Conservation (phyloP, 2,329 filamentous ascomycete species). For the Xylaria polymorpha region DNA sequence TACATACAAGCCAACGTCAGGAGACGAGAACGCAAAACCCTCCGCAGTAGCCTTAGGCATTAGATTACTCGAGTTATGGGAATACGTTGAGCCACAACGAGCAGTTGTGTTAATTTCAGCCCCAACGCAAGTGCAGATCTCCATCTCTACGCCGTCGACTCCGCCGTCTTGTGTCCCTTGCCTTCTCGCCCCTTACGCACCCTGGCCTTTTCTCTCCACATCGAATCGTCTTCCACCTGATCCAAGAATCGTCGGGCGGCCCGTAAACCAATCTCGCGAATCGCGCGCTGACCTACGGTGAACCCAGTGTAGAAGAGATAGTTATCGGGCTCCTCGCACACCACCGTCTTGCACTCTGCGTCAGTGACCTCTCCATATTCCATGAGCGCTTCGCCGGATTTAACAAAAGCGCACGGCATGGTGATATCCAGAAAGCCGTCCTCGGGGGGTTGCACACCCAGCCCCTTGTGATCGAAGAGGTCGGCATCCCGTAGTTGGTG, state of each 20-base stretch:
- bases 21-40: background rate
- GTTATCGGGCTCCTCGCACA: constrained; percentile 58
- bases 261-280: constrained; percentile 49
- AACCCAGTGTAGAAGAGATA: constrained; percentile 66
- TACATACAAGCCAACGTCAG: background rate
- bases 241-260: constrained; percentile 43
- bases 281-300: constrained; percentile 55
- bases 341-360: constrained; percentile 22
- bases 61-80: background rate
- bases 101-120: background rate
- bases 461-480: constrained; percentile 57
- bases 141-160: background rate
- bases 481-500: constrained; percentile 58
- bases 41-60: too few species aligned
- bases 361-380: constrained; percentile 40
- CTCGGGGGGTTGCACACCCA: constrained; percentile 52
- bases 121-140: background rate
- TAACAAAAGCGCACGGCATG: constrained; percentile 55
- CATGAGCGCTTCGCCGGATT: constrained; percentile 27
- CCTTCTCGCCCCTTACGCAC: background rate
- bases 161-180: background rate
- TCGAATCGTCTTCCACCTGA: constrained; percentile 37
- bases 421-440: constrained; percentile 57
- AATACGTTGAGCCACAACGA: background rate
- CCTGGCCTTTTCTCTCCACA: constrained; percentile 39